Base-by-base conservation (phyloP, 2,329 filamentous ascomycete species). In the Pseudocercospora pini-densiflorae region DNA sequence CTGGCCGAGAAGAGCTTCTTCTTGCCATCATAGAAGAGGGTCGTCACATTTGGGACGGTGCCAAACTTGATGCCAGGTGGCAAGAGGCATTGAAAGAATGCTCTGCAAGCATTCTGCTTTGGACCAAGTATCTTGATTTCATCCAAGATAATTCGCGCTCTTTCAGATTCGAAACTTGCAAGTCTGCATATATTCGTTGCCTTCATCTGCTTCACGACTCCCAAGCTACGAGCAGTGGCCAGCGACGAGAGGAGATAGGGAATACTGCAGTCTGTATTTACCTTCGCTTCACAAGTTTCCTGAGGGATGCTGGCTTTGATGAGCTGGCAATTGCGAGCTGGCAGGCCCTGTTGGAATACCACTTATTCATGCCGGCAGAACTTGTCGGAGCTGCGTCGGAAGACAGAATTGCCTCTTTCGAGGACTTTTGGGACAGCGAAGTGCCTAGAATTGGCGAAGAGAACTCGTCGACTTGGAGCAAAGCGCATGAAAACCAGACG, bases 361-460 rank as follows among this genome's bases (percentile, higher is more conserved):
- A 87, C 19, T 86, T 93, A 66, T 88, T 88, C 55, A 82, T 83
- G 2, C 88, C 91, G 2, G 19, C 61, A 9, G 53, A 49, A 9
- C 23, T 62, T 19, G 64, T 8, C 5, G 24, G 9, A 10, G 53
- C 59, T 8, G 51, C 23, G 53, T 70, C 21, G 33, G 69, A 59
- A 58, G 62, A 63, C 9, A 54, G 55, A 1, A 69, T 68, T 14
- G 79, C 29, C 53, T 71, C 73, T 0, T 91, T 97, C 68, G 82
- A 86, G 57, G 85, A 89, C 2, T 97, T 95, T 69, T 98, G 95
- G 95, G 93, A 97, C 66, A 92, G 89, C 64, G 94, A 97, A 75
- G 84, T 88, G 0, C 83, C 91, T 0, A 87, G 94, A 5, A 86
- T 97, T 62, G 94, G 94, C 9, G 94, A 98, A 72, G 74, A 79